These are phyloP conservation scores for Tolypocladium inflatum DNA, from an alignment of 2,329 filamentous ascomycete genomes.

Conservation along the genomic window DNA sequence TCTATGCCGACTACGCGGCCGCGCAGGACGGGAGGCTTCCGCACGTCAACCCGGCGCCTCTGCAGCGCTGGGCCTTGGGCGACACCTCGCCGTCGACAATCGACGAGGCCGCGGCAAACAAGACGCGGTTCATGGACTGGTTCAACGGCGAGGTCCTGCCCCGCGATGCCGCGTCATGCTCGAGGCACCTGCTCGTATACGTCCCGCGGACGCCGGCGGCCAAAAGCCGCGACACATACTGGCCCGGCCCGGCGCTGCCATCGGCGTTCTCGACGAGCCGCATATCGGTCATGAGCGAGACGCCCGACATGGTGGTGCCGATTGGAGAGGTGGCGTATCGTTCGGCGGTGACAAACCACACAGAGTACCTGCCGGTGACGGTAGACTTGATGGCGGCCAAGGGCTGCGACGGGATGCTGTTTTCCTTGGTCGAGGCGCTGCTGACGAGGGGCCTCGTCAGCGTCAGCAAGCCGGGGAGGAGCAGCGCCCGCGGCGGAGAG, in stretches of 20 bases:
- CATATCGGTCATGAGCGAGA: conserved; percentile 23
- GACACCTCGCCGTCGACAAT: conserved; percentile 16
- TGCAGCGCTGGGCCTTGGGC: conserved; percentile 24
- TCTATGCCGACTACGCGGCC: conserved; percentile 23
- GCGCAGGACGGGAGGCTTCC: conserved; percentile 21
- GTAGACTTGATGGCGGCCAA: conserved; percentile 47
- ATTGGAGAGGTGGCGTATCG: conserved; percentile 26
- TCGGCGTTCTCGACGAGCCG: conserved; percentile 32
- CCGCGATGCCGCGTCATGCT: conserved; percentile 25
- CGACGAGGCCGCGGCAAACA: conserved; percentile 35
- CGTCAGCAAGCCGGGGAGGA: conserved; percentile 30
- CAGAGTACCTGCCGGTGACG: conserved; percentile 44
- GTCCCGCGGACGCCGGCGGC: conserved; percentile 18
- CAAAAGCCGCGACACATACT: conserved; percentile 20
- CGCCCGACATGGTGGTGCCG: conserved; percentile 31
- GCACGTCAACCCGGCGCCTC: conserved; percentile 24
- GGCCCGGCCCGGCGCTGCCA: conserved; percentile 31
- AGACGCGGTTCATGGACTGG: conserved; percentile 36
- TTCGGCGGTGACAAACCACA: conserved; percentile 32
- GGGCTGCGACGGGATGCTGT: conserved; percentile 52
- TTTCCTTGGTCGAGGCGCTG: conserved; percentile 41
- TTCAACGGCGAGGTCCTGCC: conserved; percentile 34
- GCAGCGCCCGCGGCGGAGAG: conserved; percentile 12
- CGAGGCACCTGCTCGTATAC: conserved; percentile 39
- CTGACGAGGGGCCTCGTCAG: conserved; percentile 37